phyloP scores from a whole-genome alignment of 2,329 filamentous ascomycete species.

The Pyrenochaeta sp. region DNA sequence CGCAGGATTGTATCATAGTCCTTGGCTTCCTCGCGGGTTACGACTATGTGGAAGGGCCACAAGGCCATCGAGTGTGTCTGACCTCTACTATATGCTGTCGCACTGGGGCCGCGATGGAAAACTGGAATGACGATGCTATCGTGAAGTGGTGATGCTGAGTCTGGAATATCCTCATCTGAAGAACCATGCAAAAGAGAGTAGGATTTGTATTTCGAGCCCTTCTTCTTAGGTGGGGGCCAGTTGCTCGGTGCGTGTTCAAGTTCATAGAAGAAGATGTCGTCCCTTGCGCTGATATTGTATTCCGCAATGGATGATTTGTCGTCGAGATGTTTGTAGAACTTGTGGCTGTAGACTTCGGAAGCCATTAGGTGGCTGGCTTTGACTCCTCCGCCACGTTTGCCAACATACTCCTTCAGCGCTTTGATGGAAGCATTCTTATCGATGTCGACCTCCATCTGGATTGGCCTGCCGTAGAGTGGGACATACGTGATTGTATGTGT shows the following conservation, averaged over 20 bases:
- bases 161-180: constrained; percentile 56
- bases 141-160: constrained; percentile 68
- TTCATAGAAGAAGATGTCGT: constrained; percentile 77
- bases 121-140: constrained; percentile 75
- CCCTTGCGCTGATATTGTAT: constrained; percentile 66
- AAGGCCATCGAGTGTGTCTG: constrained; percentile 45
- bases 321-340: constrained; percentile 86
- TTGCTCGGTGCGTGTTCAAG: constrained; percentile 82
- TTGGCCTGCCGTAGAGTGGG: constrained; percentile 74
- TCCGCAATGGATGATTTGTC: constrained; percentile 72
- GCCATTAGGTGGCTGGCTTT: constrained; percentile 71
- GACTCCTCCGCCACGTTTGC: constrained; percentile 61
- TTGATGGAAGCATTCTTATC: constrained; percentile 77
- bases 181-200: constrained; percentile 53
- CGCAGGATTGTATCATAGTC: constrained; percentile 76
- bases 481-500: constrained; percentile 76
- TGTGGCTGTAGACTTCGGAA: constrained; percentile 81
- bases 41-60: constrained; percentile 73
- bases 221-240: constrained; percentile 66
- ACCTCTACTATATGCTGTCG: constrained; percentile 41
- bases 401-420: constrained; percentile 69
- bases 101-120: constrained; percentile 63
- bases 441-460: constrained; percentile 78
- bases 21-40: constrained; percentile 75
- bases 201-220: constrained; percentile 52